phyloP scores from a whole-genome alignment of 495 filamentous ascomycete genomes.

The Trichoderma erinaceum region DNA sequence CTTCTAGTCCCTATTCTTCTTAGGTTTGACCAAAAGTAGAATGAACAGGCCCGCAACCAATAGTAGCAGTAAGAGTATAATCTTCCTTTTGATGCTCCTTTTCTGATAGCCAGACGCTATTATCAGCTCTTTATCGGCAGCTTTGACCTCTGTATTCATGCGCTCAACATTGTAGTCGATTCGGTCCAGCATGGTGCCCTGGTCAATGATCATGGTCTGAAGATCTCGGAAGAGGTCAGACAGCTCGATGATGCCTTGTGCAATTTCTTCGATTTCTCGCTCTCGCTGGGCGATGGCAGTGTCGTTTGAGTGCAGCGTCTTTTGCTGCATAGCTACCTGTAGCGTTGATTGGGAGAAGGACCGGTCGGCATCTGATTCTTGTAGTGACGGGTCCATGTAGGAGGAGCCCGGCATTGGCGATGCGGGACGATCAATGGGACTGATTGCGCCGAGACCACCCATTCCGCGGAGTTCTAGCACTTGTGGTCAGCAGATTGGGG shows the following conservation, averaged over 20 bases:
- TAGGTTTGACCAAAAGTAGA: constrained; percentile 77
- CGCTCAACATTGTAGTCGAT: constrained; percentile 97
- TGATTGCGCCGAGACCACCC: constrained; percentile 35
- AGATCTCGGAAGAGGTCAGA: constrained; percentile 94
- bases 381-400: constrained; percentile 65
- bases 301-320: constrained; percentile 70
- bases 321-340: constrained; percentile 59
- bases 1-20: constrained; percentile 27
- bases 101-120: constrained; percentile 83
- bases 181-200: constrained; percentile 93
- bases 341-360: constrained; percentile 87
- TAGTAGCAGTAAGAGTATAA: constrained; percentile 78
- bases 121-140: constrained; percentile 83
- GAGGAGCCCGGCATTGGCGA: constrained; percentile 46
- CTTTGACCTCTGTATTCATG: constrained; percentile 85
- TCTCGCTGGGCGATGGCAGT: constrained; percentile 84
- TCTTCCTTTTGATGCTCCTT: constrained; percentile 81
- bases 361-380: constrained; percentile 86
- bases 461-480: constrained; percentile 75
- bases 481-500: constrained; percentile 20
- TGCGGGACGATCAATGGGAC: constrained; percentile 44
- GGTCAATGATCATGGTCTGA: constrained; percentile 95
- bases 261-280: constrained; percentile 95
- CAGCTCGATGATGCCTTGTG: constrained; percentile 93
- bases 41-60: constrained; percentile 83